phyloP scores from a whole-genome alignment of 164 flowering plant genomes.

The Macadamia integrifolia region DNA sequence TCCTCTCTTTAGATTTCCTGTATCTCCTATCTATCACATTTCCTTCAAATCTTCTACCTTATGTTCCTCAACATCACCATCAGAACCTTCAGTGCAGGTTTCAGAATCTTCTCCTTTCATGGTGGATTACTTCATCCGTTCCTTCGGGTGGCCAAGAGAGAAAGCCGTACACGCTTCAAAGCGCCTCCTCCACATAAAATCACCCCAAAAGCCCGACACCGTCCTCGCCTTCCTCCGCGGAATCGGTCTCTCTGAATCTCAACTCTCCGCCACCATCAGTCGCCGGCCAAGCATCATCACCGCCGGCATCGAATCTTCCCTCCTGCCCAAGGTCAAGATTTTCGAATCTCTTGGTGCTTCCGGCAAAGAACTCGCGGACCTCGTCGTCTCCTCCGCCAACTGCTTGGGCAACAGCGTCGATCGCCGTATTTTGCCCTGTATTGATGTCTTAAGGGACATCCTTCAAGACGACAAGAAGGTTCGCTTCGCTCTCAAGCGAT shows the following conservation, averaged over 20 bases:
- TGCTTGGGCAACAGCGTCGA: neutral
- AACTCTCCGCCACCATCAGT: neutral
- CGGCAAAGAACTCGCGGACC: neutral
- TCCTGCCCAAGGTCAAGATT: neutral
- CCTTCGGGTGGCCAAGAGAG: neutral
- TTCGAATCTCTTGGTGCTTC: conserved; percentile 1
- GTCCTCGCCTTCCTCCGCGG: conserved; percentile 1
- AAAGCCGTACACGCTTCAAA: neutral
- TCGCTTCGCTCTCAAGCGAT: neutral
- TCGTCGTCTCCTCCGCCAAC: neutral
- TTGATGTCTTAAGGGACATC: conserved; percentile 1
- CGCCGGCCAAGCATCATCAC: conserved; percentile 3
- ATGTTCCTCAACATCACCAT: no score
- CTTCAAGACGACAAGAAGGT: conserved; percentile 1
- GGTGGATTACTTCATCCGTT: conserved; percentile 1
- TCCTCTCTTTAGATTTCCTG: neutral
- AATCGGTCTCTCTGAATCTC: conserved; percentile 7
- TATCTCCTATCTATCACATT: neutral
- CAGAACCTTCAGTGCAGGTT: no score
- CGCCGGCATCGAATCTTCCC: neutral
- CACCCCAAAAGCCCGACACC: conserved; percentile 7
- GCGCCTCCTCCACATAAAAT: conserved; percentile 1
- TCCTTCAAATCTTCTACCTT: neutral
- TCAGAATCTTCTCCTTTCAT: conserved; percentile 2
- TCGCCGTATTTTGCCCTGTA: neutral